Evolutionary conservation across 2,329 filamentous ascomycete genomes (phyloP).

Genomic region (Exophiala aquamarina): DNA sequence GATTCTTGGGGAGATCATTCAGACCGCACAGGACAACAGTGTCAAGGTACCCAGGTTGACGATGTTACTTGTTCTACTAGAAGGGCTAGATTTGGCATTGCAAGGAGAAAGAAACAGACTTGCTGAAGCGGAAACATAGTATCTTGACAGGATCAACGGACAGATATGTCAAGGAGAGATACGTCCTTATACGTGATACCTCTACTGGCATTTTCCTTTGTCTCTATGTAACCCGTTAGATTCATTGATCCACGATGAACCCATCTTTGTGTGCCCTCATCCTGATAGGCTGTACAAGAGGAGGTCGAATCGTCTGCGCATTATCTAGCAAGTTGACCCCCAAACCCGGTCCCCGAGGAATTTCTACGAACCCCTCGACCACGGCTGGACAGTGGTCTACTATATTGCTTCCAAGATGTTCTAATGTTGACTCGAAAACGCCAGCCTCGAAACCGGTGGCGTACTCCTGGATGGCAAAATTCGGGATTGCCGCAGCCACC

Average conservation of each 20-base stretch:
- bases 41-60: too few species aligned
- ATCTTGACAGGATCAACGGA: too few species aligned
- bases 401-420: conserved; percentile 55
- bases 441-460: conserved; percentile 56
- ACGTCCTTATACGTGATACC: too few species aligned
- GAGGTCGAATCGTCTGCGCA: conserved; percentile 9
- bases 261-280: conserved; percentile 15
- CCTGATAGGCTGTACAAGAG: conserved; percentile 11
- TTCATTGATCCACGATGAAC: conserved; percentile 16
- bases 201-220: too few species aligned
- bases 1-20: background rate
- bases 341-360: conserved; percentile 59
- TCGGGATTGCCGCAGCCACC: conserved; percentile 57
- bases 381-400: conserved; percentile 52
- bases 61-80: too few species aligned
- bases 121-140: too few species aligned
- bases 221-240: too few species aligned
- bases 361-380: conserved; percentile 61
- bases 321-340: conserved; percentile 72
- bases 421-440: conserved; percentile 48
- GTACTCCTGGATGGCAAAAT: conserved; percentile 72
- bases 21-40: background rate
- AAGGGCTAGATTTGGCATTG: too few species aligned
- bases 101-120: too few species aligned
- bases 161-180: too few species aligned